Evolutionary conservation across 2,329 filamentous ascomycete genomes (phyloP).

Genomic region (Orbilia brochopaga): DNA sequence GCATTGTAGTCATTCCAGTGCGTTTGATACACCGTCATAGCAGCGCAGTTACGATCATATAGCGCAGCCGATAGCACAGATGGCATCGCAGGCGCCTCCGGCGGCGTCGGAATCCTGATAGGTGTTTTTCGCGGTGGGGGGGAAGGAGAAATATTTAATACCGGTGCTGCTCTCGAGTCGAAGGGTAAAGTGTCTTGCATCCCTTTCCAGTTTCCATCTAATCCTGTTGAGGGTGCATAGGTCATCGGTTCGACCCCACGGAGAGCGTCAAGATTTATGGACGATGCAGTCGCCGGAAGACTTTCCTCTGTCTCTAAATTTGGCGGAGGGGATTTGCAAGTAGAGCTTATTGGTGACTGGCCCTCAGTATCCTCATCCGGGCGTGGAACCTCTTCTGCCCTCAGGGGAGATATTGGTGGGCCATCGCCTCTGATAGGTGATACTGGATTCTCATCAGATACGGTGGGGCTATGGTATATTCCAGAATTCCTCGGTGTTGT

Average conservation of each 20-base stretch:
- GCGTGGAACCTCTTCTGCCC: constrained; percentile 29
- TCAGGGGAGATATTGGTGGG: constrained; percentile 32
- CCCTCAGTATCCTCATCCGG: not conserved
- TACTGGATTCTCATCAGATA: constrained; percentile 42
- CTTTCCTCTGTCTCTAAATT: not conserved
- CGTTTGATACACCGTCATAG: constrained; percentile 43
- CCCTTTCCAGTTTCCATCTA: constrained; percentile 29
- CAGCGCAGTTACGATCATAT: constrained; percentile 33
- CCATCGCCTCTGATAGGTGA: constrained; percentile 32
- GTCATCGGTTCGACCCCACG: constrained; percentile 35
- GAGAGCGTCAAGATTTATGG: constrained; percentile 18
- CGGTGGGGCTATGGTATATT: constrained; percentile 22
- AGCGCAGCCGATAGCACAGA: constrained; percentile 10
- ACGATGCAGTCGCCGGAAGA: not conserved
- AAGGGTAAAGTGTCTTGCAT: constrained; percentile 37
- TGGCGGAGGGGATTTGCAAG: not conserved
- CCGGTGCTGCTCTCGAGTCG: constrained; percentile 27
- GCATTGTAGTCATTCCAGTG: constrained; percentile 50
- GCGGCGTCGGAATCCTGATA: constrained; percentile 11
- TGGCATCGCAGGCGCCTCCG: constrained; percentile 11
- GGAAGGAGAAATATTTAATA: constrained; percentile 17
- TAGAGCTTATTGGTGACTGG: not conserved
- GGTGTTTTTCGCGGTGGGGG: constrained; percentile 1
- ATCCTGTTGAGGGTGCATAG: constrained; percentile 24
- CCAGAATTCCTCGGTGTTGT: constrained; percentile 15